Percentiles rank a stretch among this genome's conserved stretches.
Evolutionary conservation across 805 yeast species (phyloP).

Genomic region (Wickerhamomyces alni): DNA sequence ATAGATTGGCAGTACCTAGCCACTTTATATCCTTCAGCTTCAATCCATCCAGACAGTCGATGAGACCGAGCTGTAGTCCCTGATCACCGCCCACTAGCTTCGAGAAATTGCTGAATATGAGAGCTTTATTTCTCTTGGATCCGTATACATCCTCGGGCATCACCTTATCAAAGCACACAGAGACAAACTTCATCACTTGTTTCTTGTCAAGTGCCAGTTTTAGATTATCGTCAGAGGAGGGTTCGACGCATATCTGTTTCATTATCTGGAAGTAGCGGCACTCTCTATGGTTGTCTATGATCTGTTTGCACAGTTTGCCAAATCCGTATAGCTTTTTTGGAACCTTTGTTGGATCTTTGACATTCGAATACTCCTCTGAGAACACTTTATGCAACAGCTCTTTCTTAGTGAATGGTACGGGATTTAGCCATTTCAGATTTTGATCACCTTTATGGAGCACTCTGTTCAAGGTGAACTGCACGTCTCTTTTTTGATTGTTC

Average conservation of each 20-base stretch:
- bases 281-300: conserved; percentile 29
- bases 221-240: conserved; percentile 20
- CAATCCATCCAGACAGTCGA: conserved; percentile 29
- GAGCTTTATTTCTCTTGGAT: conserved; percentile 37
- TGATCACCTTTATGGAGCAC: conserved; percentile 11
- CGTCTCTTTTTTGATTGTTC: neutral
- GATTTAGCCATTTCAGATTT: conserved; percentile 3
- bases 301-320: conserved; percentile 10
- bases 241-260: conserved; percentile 27
- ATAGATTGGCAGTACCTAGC: conserved; percentile 36
- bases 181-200: conserved; percentile 36
- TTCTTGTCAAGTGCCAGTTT: conserved; percentile 26
- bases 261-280: conserved; percentile 32
- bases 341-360: conserved; percentile 18
- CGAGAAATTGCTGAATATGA: conserved; percentile 32
- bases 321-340: conserved; percentile 16
- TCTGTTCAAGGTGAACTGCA: conserved; percentile 5
- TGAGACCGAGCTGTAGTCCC: conserved; percentile 29
- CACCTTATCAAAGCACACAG: conserved; percentile 37
- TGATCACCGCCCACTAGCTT: conserved; percentile 31
- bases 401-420: conserved; percentile 5
- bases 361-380: conserved; percentile 6
- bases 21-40: conserved; percentile 44
- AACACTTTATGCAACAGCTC: conserved; percentile 6
- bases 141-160: conserved; percentile 54